phyloP scores from a whole-genome alignment of 1,139 yeast genomes.

The Kazachstania sp. region DNA sequence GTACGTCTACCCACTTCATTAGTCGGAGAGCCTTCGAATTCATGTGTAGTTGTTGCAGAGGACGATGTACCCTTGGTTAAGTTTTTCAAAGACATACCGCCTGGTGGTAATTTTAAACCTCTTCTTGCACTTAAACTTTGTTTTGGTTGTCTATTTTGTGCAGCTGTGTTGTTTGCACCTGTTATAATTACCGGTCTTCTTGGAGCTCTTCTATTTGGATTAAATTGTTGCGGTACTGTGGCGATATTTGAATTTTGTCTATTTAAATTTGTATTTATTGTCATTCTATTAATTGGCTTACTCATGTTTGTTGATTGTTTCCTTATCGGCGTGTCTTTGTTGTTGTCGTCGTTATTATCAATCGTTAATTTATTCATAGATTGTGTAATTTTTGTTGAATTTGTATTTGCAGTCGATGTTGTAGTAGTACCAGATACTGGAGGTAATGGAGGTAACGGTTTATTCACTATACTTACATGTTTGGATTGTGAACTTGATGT shows the following conservation, averaged over 20 bases:
- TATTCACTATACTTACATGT: slow-evolving; percentile 17
- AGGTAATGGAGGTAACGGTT: slow-evolving; percentile 29
- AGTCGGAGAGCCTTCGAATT: slow-evolving; percentile 26
- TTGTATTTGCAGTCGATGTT: not conserved
- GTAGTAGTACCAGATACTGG: not conserved
- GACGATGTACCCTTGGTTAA: slow-evolving; percentile 12
- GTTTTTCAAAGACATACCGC: slow-evolving; percentile 28
- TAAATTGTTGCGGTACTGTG: slow-evolving; percentile 6
- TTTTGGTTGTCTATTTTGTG: slow-evolving; percentile 9
- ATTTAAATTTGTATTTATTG: not conserved
- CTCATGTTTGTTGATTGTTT: not conserved
- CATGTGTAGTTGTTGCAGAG: slow-evolving; percentile 13
- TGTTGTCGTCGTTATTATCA: not conserved
- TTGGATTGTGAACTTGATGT: not conserved
- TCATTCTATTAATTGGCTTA: slow-evolving; percentile 1
- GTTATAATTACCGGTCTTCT: slow-evolving; percentile 6
- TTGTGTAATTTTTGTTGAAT: not conserved
- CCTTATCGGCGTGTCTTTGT: not conserved
- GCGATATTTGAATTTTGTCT: not conserved
- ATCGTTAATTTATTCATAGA: not conserved
- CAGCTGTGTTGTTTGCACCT: slow-evolving; percentile 3
- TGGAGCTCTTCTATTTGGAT: slow-evolving; percentile 13
- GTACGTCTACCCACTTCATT: slow-evolving; percentile 23
- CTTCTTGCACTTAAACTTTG: slow-evolving; percentile 32
- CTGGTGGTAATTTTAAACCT: slow-evolving; percentile 30